Percentiles rank a stretch among this genome's conserved stretches.
These are phyloP conservation scores for Sugiyamaella pinicola DNA, from an alignment of 1,139 yeast species.

Conservation along the genomic window DNA sequence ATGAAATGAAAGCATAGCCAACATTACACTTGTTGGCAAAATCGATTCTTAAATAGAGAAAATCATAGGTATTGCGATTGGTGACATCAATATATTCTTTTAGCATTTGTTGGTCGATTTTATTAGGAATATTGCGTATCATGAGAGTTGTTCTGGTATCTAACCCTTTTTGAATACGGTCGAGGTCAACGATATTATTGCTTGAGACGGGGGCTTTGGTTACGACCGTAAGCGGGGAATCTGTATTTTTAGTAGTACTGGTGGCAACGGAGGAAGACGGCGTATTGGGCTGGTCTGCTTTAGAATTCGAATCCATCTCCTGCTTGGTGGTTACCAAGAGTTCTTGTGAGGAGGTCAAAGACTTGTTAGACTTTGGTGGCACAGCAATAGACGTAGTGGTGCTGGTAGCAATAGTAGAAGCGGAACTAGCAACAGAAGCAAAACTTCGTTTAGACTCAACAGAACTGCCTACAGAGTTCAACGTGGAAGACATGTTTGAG, in stretches of 20 bases:
- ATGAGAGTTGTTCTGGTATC: slow-evolving; percentile 53
- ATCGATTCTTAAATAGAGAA: slow-evolving; percentile 55
- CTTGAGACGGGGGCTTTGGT: slow-evolving; percentile 41
- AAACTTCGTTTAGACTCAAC: slow-evolving; percentile 1
- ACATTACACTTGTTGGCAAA: slow-evolving; percentile 54
- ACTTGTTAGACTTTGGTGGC: neutral
- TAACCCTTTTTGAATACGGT: slow-evolving; percentile 44
- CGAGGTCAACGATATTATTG: slow-evolving; percentile 43
- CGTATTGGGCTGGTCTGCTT: too few species aligned
- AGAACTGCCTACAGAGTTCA: neutral
- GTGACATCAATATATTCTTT: slow-evolving; percentile 51
- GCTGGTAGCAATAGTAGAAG: neutral
- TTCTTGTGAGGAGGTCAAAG: neutral
- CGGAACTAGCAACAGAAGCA: slow-evolving; percentile 7
- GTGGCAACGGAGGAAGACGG: too few species aligned
- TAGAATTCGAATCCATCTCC: too few species aligned
- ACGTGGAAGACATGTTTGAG: neutral
- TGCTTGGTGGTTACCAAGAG: neutral
- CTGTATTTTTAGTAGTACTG: neutral
- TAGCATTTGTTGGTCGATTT: slow-evolving; percentile 49
- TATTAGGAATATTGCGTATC: slow-evolving; percentile 57
- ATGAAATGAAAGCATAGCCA: slow-evolving; percentile 56
- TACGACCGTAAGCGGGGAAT: slow-evolving; percentile 24
- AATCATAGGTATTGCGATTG: slow-evolving; percentile 54
- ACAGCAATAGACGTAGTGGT: neutral